Base-by-base conservation (phyloP, 2,329 filamentous ascomycete genomes). In the Fusarium chlamydosporum region DNA sequence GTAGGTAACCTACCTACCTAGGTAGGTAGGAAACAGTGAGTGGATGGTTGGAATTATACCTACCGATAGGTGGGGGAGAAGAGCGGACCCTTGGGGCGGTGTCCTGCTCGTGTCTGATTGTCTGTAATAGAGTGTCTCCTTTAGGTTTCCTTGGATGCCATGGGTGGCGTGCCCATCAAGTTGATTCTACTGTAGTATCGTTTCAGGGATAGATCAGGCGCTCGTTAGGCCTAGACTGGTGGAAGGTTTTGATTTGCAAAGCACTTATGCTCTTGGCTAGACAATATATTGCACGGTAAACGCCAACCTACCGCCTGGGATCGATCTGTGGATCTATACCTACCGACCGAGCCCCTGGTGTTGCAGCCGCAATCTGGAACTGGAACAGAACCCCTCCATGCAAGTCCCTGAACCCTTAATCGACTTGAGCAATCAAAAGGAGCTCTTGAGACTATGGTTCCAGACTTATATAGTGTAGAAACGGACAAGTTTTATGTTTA, bases 161-260 rank as follows among this genome's bases (percentile, higher is more conserved):
- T 61, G 40, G 51, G 67, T 62, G 67, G 69, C 57, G 56, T 50
- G 51, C 41, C 47, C 40, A 53, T 52, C 46, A 35, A 60, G 60
- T 27, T 27, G 47, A 60, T 65, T 65, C 60, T 38, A n/a, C n/a
- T n/a, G n/a, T n/a, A 29, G 12, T 16, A 48, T 69, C 60, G 64
- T 71, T 74, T 74, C 56, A 59, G 71, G 71, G 60, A 64, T 71
- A 61, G 68, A 67, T 58, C 67, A 72, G 69, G 59, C 65, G 50
- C 63, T 65, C 45, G 56, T 61, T 47, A 58, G 61, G 61, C 70
- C 68, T 56, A 70, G 61, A 69, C 56, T 56, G 56, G 41, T 23
- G 53, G 50, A 68, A 66, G 56, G 45, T 59, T 59, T 47, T 26
- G 38, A 47, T 46, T 50, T 46, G 52, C 38, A 71, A 51, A 62